Evolutionary conservation across 164 flowering plant genomes (phyloP), one percentile per base, ranked within the genome.

Genomic region (Chimonanthus salicifolius): DNA sequence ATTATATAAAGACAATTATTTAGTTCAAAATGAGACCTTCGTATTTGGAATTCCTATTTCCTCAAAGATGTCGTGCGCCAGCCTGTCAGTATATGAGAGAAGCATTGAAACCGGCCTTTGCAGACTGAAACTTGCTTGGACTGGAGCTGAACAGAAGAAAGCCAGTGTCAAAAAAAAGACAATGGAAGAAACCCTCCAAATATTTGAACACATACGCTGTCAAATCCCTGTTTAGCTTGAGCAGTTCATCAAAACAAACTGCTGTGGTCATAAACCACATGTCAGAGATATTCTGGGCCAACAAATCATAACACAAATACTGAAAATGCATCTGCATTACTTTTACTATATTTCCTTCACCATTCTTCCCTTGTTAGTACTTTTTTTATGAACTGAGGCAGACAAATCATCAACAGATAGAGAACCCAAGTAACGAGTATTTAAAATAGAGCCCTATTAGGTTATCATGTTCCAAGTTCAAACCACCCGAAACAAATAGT

Each of bases 31-130:
- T 13, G 58, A 65, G 16, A 92, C 97, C 89, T 87, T 84, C 45
- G 86, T 78, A 76, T 77, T 47, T 46, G 94, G 94, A 15, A 86
- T 70, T 47, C 86, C 91, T 71, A 90, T 78, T 79, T 90, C 94
- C 13, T 64, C 86, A 67, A 73, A 71, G 49, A 92, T 78, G 69
- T 92, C 95, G 79, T 81, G 78, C 79, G 90, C 89, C 74, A 92
- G 80, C 79, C 76, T 80, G 72, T 68, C 73, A 67, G 83, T 82
- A 63, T 75, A 87, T 0, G 84, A 82, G 74, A 88, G 51, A 81
- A 92, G 89, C 76, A 83, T 62, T 1, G 84, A 73, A 67, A 84
- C 85, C 9, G 94, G 89, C 83, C 74, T 88, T 70, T 83, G 79
- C 66, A 92, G 76, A 73, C 65, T 80, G 82, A 92, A 92, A 71